Percentiles rank a stretch among this genome's conserved stretches.
phyloP scores from a whole-genome alignment of 306 rosid species.

The Amphicarpaea edgeworthii region DNA sequence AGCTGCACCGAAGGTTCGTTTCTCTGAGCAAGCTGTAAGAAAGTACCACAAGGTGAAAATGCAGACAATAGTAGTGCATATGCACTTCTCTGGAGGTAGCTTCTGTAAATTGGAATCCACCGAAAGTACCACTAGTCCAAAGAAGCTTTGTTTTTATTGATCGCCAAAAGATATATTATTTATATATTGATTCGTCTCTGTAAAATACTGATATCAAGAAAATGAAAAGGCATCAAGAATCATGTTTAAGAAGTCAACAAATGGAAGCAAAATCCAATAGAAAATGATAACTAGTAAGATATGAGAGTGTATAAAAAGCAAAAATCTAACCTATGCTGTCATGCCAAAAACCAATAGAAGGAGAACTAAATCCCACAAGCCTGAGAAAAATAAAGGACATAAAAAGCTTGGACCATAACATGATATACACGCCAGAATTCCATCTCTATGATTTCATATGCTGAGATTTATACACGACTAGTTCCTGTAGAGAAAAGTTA shows the following conservation, averaged over 20 bases:
- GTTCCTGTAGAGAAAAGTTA: conserved; percentile 65
- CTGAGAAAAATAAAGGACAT: conserved; percentile 12
- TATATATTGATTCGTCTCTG: conserved; percentile 22
- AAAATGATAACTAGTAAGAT: not conserved
- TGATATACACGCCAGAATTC: conserved; percentile 36
- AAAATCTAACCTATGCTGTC: conserved; percentile 35
- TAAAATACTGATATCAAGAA: conserved; percentile 25
- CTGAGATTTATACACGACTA: conserved; percentile 64
- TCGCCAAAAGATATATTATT: conserved; percentile 28
- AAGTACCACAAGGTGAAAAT: conserved; percentile 15
- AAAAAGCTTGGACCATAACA: conserved; percentile 20
- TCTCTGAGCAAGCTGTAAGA: not conserved
- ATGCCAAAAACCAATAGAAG: conserved; percentile 31
- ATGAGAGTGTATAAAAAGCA: not conserved
- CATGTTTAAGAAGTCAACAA: conserved; percentile 28
- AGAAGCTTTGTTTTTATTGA: conserved; percentile 37
- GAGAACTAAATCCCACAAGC: conserved; percentile 22
- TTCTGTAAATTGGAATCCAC: conserved; percentile 38
- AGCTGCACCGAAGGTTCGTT: conserved; percentile 1
- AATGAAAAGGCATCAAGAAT: not conserved
- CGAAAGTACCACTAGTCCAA: conserved; percentile 20
- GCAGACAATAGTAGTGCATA: not conserved
- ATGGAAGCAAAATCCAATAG: conserved; percentile 2
- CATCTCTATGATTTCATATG: conserved; percentile 61
- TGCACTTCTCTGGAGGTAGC: conserved; percentile 33